Evolutionary conservation across 768 basidiomycete species (phyloP), one percentile per base, ranked within the genome.

Genomic region (Neoboletus magnificus): DNA sequence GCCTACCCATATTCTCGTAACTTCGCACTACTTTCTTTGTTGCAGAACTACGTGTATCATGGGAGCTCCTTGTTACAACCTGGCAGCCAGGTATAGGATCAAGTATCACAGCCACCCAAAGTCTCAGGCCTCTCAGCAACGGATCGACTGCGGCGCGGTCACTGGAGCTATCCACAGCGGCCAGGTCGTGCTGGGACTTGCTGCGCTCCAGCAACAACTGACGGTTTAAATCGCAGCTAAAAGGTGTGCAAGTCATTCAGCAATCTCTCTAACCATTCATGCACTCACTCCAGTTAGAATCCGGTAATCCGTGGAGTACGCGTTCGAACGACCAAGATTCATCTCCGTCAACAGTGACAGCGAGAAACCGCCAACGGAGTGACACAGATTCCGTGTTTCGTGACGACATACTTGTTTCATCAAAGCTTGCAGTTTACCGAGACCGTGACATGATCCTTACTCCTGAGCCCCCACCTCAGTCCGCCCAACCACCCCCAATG

Each of bases 381-480:
- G 29, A 58, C 10, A 18, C 23, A 9, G 46, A 33, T 16, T 20
- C 25, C 16, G 40, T 29, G n/a, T 42, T 27, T 37, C 20, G 23
- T 8, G 22, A 51, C 50, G 32, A 44, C 51, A 7, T 13, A 10
- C 7, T 15, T 15, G 15, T 39, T 32, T 32, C 30, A 4, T 11
- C 46, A 11, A 13, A 5, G 4, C 10, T 27, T 30, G n/a, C 16
- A 18, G 25, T 18, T 32, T 13, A 37, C 40, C 62, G 16, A 43
- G 29, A 62, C 27, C 45, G 23, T 22, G 46, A 50, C 6, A 66
- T 68, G 66, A 66, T 63, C 16, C 33, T 66, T 8, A 54, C 65
- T 1, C 54, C 64, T 6, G 52, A 62, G 2, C 59, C 66, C 9
- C 51, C 59, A 22, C 59, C 48, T 10, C 57, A 27, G n/a, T 16